These are phyloP conservation scores for Aspergillus fructus DNA, from an alignment of 2,329 filamentous ascomycete genomes.

Conservation along the genomic window DNA sequence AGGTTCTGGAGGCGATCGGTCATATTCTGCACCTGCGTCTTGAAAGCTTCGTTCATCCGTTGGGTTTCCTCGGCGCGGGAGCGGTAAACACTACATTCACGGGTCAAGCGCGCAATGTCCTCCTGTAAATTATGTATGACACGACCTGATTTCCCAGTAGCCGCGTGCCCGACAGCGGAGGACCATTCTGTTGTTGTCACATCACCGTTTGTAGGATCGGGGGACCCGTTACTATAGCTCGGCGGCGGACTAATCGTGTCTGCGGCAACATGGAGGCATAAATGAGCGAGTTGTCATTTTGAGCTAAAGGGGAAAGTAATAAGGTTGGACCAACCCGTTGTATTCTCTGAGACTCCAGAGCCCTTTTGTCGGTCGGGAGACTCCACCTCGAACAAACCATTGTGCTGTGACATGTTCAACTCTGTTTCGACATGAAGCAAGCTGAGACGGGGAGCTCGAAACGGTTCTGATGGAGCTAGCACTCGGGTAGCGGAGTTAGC, in stretches of 20 bases:
- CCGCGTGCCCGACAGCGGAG: constrained; percentile 50
- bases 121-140: constrained; percentile 53
- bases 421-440: constrained; percentile 42
- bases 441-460: constrained; percentile 36
- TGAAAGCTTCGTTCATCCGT: constrained; percentile 46
- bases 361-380: constrained; percentile 27
- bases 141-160: constrained; percentile 50
- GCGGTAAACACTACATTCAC: constrained; percentile 47
- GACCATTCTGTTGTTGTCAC: constrained; percentile 44
- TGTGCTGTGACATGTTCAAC: constrained; percentile 45
- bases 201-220: constrained; percentile 32
- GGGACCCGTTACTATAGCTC: constrained; percentile 31
- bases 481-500: constrained; percentile 28
- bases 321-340: constrained; percentile 23
- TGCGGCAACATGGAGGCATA: constrained; percentile 4
- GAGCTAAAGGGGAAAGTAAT: neutral
- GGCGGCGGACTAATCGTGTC: constrained; percentile 20
- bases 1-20: constrained; percentile 46
- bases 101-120: constrained; percentile 50
- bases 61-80: constrained; percentile 49
- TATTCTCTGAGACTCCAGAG: constrained; percentile 18
- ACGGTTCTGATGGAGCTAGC: constrained; percentile 20
- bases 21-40: constrained; percentile 46
- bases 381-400: constrained; percentile 35
- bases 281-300: constrained; percentile 1